Evolutionary conservation across 2,329 filamentous ascomycete species (phyloP).

Genomic region (Fusarium secorum): DNA sequence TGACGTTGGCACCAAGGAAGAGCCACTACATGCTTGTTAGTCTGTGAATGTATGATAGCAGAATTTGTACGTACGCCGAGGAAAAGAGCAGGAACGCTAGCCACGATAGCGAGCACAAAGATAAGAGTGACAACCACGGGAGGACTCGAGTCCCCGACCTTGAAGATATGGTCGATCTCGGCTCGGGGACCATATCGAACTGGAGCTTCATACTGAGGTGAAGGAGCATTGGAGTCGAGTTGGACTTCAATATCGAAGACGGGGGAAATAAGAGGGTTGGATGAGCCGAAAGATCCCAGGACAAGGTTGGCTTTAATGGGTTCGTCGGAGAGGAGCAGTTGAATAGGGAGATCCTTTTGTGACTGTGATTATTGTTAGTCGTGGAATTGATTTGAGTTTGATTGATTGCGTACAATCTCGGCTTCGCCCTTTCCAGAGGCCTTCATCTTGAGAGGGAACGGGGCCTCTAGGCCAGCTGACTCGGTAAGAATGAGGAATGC

Average conservation of each 20-base stretch:
- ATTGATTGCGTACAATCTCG: conserved; percentile 72
- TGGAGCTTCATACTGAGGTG: conserved; percentile 69
- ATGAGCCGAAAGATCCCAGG: conserved; percentile 84
- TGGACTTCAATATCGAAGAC: conserved; percentile 77
- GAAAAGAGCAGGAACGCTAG: conserved; percentile 76
- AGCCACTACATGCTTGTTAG: conserved; percentile 69
- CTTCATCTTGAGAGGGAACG: conserved; percentile 84
- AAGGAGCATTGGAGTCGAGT: conserved; percentile 67
- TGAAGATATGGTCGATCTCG: conserved; percentile 93
- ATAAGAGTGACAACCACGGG: conserved; percentile 80
- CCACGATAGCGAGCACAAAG: conserved; percentile 77
- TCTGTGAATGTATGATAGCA: background rate
- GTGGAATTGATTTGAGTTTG: background rate
- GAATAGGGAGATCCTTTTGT: conserved; percentile 86
- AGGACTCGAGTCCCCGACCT: conserved; percentile 78
- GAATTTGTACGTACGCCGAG: conserved; percentile 63
- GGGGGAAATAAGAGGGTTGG: conserved; percentile 70
- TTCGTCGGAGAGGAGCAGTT: conserved; percentile 73
- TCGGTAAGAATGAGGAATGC: conserved; percentile 88
- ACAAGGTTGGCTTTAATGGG: conserved; percentile 83
- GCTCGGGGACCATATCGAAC: conserved; percentile 83
- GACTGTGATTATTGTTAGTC: conserved; percentile 63
- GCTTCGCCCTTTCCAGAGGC: conserved; percentile 86
- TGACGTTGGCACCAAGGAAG: conserved; percentile 81
- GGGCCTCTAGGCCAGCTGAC: conserved; percentile 80